Evolutionary conservation across 208 protist genomes (phyloP), one percentile per base, ranked within the genome.

Genomic region (Leishmania guyanensis): DNA sequence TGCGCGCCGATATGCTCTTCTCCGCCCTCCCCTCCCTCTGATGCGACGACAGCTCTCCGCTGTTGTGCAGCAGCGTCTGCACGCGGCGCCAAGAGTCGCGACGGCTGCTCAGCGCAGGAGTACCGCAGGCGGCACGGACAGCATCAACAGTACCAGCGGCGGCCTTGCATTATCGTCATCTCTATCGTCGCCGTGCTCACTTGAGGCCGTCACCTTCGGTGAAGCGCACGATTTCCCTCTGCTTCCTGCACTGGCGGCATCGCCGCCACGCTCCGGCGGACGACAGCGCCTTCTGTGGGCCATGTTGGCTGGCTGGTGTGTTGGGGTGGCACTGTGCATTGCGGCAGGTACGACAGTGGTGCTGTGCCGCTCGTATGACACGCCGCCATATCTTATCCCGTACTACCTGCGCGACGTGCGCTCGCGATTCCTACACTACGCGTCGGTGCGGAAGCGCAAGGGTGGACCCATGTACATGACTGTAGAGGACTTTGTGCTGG

Each of bases 341-440:
- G 36, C 81, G 46, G 77, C 58, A 0, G 84, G 78, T 60, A 76
- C 70, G 10, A 78, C 75, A 29, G 80, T 89, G 3, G 93, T 84
- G 68, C 73, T 89, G 53, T 95, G 92, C 86, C 87, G 87, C 48
- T 82, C 92, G 22, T 82, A 94, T 29, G 92, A 96, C 75, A 97
- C 92, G 17, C 94, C 94, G 8, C 87, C 90, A 17, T 98, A 97
- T 79, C 86, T 98, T 20, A 96, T 97, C 75, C 95, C 93, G 68
- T 97, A 94, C 77, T 97, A 98, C 83, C 81, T 98, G 75, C 93
- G 93, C 65, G 92, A 95, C 66, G 88, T 94, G 53, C 82, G 84
- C 74, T 91, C 90, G 0, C 91, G 92, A 58, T 98, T 98, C 75
- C 89, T 86, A 72, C 95, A 97, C 88, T 98, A 98, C 86, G 95